Conservation (phyloP, 176 grass and related monocot genomes). For the Phoenix roebelenii region DNA sequence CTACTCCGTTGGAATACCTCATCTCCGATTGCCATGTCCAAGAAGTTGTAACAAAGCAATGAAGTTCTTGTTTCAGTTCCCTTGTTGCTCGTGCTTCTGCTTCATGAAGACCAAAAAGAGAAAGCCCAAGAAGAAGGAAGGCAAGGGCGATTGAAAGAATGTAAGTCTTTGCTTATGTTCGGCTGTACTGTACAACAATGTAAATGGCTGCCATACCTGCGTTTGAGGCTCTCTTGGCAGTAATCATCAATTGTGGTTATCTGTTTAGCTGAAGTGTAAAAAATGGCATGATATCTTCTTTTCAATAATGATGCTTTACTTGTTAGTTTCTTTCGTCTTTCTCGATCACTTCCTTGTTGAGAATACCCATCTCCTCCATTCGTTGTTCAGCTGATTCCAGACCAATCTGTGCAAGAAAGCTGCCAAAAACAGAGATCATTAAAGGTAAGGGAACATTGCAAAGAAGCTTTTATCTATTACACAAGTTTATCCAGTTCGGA, state of each 20-base stretch:
- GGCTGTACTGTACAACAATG: no score
- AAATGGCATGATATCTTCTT: slow-evolving; percentile 1
- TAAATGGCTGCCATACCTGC: no score
- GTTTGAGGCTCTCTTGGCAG: no score
- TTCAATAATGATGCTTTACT: slow-evolving; percentile 9
- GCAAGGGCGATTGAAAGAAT: slow-evolving; percentile 5
- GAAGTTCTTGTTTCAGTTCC: slow-evolving; percentile 62
- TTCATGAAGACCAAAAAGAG: slow-evolving; percentile 44
- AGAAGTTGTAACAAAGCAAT: slow-evolving; percentile 7
- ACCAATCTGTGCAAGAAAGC: slow-evolving; percentile 81
- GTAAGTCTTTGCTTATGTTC: no score
- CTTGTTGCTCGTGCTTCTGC: slow-evolving; percentile 78
- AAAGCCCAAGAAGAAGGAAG: slow-evolving; percentile 11
- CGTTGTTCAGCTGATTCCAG: slow-evolving; percentile 71
- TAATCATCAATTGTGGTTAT: no score
- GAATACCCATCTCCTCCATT: slow-evolving; percentile 81
- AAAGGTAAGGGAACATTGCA: no score
- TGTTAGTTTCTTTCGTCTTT: slow-evolving; percentile 33
- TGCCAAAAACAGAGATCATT: slow-evolving; percentile 14
- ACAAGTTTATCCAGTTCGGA: no score
- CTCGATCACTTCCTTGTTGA: slow-evolving; percentile 34
- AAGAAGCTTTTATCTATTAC: no score
- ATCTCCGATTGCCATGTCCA: no score
- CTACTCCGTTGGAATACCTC: no score
- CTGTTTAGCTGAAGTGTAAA: no score